Percentiles rank a stretch among this genome's conserved stretches.
Conservation (phyloP, 2,329 filamentous ascomycete species). For the Hirsutella rhossiliensis region DNA sequence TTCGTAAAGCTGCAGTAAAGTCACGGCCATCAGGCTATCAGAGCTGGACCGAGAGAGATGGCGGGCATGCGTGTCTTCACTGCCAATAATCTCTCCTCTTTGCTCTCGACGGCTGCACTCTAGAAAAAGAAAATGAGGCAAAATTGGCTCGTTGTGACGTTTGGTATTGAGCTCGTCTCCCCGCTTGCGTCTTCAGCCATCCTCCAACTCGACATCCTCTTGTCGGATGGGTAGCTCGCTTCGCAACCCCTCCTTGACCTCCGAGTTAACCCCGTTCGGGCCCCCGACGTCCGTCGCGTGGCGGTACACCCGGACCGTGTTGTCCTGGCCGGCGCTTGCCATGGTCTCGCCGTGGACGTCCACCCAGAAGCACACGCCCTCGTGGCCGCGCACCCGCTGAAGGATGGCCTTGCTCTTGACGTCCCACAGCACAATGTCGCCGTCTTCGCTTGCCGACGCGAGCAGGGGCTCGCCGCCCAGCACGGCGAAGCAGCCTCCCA, state of each 20-base stretch:
- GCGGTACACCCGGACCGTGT: constrained; percentile 37
- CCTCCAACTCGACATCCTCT: constrained; percentile 27
- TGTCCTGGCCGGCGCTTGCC: constrained; percentile 45
- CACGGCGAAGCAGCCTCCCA: constrained; percentile 74
- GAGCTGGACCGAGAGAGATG: no score
- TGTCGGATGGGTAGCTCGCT: constrained; percentile 33
- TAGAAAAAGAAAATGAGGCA: no score
- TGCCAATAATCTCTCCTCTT: no score
- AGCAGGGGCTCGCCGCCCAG: constrained; percentile 44
- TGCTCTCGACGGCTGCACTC: no score
- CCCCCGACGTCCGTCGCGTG: constrained; percentile 11
- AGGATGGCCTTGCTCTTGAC: constrained; percentile 74
- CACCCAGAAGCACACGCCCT: constrained; percentile 54
- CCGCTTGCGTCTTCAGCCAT: constrained; percentile 4
- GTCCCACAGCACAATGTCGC: constrained; percentile 79
- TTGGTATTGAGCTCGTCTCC: no score
- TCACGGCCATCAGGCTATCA: no score
- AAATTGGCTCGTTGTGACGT: no score
- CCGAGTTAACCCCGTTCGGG: constrained; percentile 8
- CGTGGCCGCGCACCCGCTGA: constrained; percentile 46
- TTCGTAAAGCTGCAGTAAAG: no score
- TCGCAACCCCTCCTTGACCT: constrained; percentile 44
- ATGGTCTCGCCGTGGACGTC: constrained; percentile 44
- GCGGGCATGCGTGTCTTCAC: no score
- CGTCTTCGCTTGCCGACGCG: constrained; percentile 78